Evolutionary conservation across 768 basidiomycete species (phyloP).

Genomic region (Cystobasidium onofrii): DNA sequence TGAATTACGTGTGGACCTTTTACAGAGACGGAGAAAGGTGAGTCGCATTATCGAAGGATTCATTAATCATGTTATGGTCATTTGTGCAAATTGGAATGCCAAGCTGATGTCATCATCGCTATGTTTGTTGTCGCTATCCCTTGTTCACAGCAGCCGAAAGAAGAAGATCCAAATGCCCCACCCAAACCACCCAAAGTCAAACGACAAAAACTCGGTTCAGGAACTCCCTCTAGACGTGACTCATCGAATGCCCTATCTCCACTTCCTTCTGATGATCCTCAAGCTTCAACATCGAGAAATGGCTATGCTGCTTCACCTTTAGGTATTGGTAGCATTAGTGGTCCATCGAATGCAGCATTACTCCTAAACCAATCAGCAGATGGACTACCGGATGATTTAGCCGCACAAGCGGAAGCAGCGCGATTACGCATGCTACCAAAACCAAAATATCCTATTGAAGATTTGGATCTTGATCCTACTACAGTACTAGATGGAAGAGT

Average conservation of each 20-base stretch:
- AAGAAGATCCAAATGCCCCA: constrained; percentile 4
- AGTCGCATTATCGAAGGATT: background rate
- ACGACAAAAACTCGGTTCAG: background rate
- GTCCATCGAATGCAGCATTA: background rate
- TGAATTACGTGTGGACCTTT: constrained; percentile 72
- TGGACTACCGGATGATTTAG: background rate
- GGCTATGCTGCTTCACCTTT: background rate
- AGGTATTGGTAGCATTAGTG: background rate
- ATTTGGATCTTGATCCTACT: constrained; percentile 61
- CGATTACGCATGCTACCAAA: background rate
- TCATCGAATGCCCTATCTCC: background rate
- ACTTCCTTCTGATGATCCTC: background rate
- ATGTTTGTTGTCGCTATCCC: background rate
- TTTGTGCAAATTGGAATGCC: too few species aligned
- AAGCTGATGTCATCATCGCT: background rate
- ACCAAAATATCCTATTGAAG: constrained; percentile 84
- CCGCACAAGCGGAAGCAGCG: background rate
- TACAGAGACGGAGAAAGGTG: constrained; percentile 78
- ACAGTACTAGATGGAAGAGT: constrained; percentile 40
- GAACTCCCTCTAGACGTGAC: background rate
- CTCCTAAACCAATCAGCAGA: background rate
- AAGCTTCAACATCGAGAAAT: background rate
- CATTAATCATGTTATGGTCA: too few species aligned
- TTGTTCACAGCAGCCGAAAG: background rate
- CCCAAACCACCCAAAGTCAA: constrained; percentile 6